Percentiles rank a stretch among this genome's conserved stretches.
Conservation (phyloP, 768 basidiomycete species). For the Pleurotus citrinopileatus region DNA sequence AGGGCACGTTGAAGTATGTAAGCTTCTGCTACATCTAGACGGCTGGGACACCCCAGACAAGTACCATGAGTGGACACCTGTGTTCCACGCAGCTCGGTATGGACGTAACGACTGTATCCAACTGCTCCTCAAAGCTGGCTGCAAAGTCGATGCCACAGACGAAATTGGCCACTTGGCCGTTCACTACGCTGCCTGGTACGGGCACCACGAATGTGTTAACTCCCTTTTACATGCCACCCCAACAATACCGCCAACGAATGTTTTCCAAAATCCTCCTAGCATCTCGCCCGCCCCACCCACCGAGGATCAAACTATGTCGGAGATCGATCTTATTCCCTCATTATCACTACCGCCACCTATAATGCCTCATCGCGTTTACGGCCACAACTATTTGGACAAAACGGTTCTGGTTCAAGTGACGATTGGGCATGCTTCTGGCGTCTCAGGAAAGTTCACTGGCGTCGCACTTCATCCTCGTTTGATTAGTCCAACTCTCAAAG, state of each 20-base stretch:
- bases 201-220: slow-evolving; percentile 68
- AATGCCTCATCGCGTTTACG: slow-evolving; percentile 96
- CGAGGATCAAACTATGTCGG: slow-evolving; percentile 46
- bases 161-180: slow-evolving; percentile 83
- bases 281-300: slow-evolving; percentile 39
- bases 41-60: slow-evolving; percentile 91
- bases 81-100: slow-evolving; percentile 91
- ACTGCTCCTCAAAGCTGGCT: slow-evolving; percentile 78
- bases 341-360: slow-evolving; percentile 97
- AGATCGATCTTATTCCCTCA: slow-evolving; percentile 90
- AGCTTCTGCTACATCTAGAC: slow-evolving; percentile 65
- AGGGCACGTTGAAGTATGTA: slow-evolving; percentile 86
- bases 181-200: slow-evolving; percentile 97
- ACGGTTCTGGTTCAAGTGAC: slow-evolving; percentile 83
- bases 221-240: slow-evolving; percentile 50
- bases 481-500: slow-evolving; percentile 64
- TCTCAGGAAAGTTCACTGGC: slow-evolving; percentile 32
- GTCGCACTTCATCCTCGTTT: slow-evolving; percentile 75
- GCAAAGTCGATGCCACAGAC: slow-evolving; percentile 72
- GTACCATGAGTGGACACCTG: slow-evolving; percentile 97
- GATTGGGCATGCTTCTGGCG: slow-evolving; percentile 63
- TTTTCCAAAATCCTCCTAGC: slow-evolving; percentile 19
- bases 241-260: slow-evolving; percentile 24
- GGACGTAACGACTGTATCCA: slow-evolving; percentile 73
- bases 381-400: slow-evolving; percentile 92